A percentile compares a stretch with the other conserved stretches of the same genome.
Conservation (phyloP, 1,284 basidiomycete species). For the Ceratobasidium sp. region DNA sequence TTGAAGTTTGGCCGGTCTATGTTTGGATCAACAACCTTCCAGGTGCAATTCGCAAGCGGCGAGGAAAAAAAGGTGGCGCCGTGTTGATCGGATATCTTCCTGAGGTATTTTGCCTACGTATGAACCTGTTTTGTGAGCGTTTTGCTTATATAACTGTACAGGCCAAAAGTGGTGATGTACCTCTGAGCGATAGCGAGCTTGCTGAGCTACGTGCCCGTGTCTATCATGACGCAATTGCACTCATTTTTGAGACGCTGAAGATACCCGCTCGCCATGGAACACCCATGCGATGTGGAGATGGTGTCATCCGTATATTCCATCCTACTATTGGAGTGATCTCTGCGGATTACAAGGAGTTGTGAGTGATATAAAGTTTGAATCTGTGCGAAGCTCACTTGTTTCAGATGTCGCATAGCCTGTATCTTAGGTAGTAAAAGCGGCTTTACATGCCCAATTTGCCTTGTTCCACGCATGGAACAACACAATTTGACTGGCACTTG, state of each 20-base stretch:
- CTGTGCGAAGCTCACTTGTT: too few relatives aligned
- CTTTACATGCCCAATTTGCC: not conserved
- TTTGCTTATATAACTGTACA: too few relatives aligned
- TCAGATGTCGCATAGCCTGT: not conserved
- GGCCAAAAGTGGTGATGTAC: not conserved
- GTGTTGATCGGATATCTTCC: too few relatives aligned
- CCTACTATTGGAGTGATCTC: not conserved
- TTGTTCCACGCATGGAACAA: not conserved
- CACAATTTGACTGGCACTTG: not conserved
- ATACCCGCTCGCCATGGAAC: not conserved
- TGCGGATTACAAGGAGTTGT: not conserved
- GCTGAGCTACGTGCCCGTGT: not conserved
- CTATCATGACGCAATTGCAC: not conserved
- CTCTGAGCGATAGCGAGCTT: not conserved
- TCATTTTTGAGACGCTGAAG: not conserved
- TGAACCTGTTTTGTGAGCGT: too few relatives aligned
- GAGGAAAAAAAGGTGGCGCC: too few relatives aligned
- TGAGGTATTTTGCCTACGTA: too few relatives aligned
- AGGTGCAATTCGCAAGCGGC: too few relatives aligned
- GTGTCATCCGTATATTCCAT: not conserved
- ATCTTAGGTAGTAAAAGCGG: not conserved
- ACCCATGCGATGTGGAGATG: not conserved
- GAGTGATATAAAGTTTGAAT: not conserved
- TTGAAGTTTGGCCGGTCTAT: not conserved
- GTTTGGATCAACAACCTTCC: not conserved